Conservation (phyloP, 192 early-diverging fungal species). For the Mortierella claussenii region DNA sequence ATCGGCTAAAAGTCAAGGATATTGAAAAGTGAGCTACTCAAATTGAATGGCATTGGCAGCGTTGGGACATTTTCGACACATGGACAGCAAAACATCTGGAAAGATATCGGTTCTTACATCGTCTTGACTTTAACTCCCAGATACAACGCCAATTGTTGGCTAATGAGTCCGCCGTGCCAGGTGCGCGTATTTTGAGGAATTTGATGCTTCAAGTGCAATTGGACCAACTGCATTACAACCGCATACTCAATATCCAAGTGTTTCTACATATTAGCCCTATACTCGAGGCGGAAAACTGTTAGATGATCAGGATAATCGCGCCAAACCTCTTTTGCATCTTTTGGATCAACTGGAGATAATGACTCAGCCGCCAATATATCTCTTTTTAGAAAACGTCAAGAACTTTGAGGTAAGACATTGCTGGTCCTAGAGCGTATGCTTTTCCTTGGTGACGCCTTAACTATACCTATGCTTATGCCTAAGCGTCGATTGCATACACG, state of each 20-base stretch:
- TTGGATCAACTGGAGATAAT: conserved; percentile 70
- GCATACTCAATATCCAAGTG: background rate
- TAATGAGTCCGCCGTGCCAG: conserved; percentile 94
- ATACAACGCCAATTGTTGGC: conserved; percentile 83
- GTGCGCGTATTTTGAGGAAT: conserved; percentile 19
- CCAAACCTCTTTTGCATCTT: conserved; percentile 78
- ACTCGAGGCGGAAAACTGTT: conserved; percentile 81
- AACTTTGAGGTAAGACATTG: conserved; percentile 72
- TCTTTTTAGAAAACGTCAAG: conserved; percentile 85
- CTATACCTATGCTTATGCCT: too few species aligned
- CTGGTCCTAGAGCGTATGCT: background rate
- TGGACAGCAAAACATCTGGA: too few species aligned
- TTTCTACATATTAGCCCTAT: conserved; percentile 57
- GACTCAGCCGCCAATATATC: conserved; percentile 59
- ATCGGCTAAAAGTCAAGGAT: conserved; percentile 55
- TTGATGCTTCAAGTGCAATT: background rate
- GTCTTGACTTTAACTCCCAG: conserved; percentile 20
- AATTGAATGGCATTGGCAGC: too few species aligned
- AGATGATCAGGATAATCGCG: conserved; percentile 77
- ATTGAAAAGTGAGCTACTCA: conserved; percentile 61
- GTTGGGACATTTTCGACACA: too few species aligned
- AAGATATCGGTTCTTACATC: too few species aligned
- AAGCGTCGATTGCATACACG: too few species aligned
- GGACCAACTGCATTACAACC: background rate
- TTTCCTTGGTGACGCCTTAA: too few species aligned